Evolutionary conservation across 352 stramenopile species (phyloP).

Genomic region (Aphanomyces invadans): DNA sequence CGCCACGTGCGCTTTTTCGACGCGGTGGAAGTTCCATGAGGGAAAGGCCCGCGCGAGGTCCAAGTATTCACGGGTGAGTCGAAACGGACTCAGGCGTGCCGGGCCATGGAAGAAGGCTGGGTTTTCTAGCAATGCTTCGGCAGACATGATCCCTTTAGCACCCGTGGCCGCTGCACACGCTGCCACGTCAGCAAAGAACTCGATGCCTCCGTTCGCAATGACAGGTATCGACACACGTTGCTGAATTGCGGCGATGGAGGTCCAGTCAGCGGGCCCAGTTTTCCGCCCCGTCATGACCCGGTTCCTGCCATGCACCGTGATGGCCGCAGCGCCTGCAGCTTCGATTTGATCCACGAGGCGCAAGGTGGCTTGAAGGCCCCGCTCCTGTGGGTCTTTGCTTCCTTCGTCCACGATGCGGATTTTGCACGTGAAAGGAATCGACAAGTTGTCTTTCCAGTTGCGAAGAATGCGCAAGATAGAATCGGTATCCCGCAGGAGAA

Average conservation of each 20-base stretch:
- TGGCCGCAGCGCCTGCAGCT: slow-evolving; percentile 82
- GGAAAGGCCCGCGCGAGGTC: slow-evolving; percentile 55
- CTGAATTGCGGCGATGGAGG: slow-evolving; percentile 86
- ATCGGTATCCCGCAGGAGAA: slow-evolving; percentile 90
- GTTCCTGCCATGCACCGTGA: slow-evolving; percentile 94
- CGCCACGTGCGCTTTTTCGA: slow-evolving; percentile 22
- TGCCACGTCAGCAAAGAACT: slow-evolving; percentile 77
- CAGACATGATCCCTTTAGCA: slow-evolving; percentile 94
- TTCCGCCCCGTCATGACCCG: slow-evolving; percentile 95
- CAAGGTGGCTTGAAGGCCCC: slow-evolving; percentile 72
- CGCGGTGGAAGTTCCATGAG: slow-evolving; percentile 34
- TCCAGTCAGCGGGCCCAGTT: slow-evolving; percentile 76
- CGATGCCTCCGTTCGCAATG: slow-evolving; percentile 95
- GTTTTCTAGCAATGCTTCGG: slow-evolving; percentile 94
- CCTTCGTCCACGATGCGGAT: slow-evolving; percentile 88
- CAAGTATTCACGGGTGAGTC: slow-evolving; percentile 90
- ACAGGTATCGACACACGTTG: slow-evolving; percentile 86
- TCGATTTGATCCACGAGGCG: slow-evolving; percentile 87
- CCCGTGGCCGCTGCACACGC: slow-evolving; percentile 76
- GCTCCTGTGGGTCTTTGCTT: slow-evolving; percentile 3
- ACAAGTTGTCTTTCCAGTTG: slow-evolving; percentile 76
- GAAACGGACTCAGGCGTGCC: slow-evolving; percentile 38
- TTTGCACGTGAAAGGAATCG: slow-evolving; percentile 90
- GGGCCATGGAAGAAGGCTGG: slow-evolving; percentile 81
- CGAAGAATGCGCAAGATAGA: slow-evolving; percentile 73